Evolutionary conservation across 768 basidiomycete species (phyloP).

Genomic region (Piloderma croceum): DNA sequence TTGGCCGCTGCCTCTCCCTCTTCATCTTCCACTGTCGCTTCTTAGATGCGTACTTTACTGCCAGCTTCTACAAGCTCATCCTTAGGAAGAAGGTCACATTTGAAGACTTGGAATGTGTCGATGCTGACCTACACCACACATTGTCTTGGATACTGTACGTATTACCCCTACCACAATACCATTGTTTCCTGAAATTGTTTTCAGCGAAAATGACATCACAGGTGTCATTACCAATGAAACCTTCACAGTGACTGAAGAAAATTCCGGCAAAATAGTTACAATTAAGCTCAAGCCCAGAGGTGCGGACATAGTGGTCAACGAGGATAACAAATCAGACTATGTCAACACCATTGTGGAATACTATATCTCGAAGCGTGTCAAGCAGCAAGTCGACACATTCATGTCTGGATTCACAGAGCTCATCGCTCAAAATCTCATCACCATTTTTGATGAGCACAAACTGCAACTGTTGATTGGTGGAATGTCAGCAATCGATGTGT

Average conservation of each 20-base stretch:
- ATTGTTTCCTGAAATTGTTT: slow-evolving; percentile 8
- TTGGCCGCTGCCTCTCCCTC: slow-evolving; percentile 89
- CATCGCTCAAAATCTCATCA: slow-evolving; percentile 95
- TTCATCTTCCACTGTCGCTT: slow-evolving; percentile 99
- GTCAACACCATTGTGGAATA: slow-evolving; percentile 93
- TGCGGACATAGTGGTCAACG: slow-evolving; percentile 77
- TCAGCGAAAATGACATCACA: slow-evolving; percentile 94
- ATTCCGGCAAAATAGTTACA: slow-evolving; percentile 96
- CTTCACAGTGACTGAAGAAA: slow-evolving; percentile 94
- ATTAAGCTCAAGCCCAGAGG: slow-evolving; percentile 92
- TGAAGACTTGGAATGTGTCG: slow-evolving; percentile 92
- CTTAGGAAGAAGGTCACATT: slow-evolving; percentile 95
- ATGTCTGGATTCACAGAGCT: slow-evolving; percentile 99
- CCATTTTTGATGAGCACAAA: slow-evolving; percentile 98
- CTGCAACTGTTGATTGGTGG: slow-evolving; percentile 96
- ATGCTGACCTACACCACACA: slow-evolving; percentile 89
- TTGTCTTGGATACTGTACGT: slow-evolving; percentile 98
- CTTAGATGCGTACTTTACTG: slow-evolving; percentile 98
- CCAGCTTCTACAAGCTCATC: slow-evolving; percentile 99
- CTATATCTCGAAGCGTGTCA: slow-evolving; percentile 94
- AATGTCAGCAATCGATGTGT: slow-evolving; percentile 99
- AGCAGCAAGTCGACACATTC: slow-evolving; percentile 98
- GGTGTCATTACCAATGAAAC: slow-evolving; percentile 97
- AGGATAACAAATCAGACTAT: slow-evolving; percentile 99
- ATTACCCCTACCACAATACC: background rate